Evolutionary conservation across 495 filamentous ascomycete species (phyloP), one percentile per base, ranked within the genome.

Genomic region (Hyphodiscus hymeniophilus): DNA sequence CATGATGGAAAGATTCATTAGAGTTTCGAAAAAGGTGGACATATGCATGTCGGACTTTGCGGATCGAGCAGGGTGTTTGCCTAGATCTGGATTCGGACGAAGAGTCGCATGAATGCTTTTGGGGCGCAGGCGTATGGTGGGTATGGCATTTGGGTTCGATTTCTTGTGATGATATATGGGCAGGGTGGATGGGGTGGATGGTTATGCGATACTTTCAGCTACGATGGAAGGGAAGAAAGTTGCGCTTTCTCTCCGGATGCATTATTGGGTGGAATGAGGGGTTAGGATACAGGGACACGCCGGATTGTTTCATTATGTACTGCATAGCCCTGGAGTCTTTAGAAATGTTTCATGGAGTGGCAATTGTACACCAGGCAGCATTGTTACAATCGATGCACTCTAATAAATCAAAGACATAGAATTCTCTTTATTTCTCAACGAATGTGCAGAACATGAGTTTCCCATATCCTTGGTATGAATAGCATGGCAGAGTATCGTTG

Each of bases 241-340:
- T 10, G 26, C 11, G 23, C 15, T 28, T 28, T 24, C 38, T 1
- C 18, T 43, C 23, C 23, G 18, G 42, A 31, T 43, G 42, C 17
- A 47, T 20, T 5, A 34, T 45, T 24, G 40, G 30, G 26, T 35
- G 20, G 40, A 45, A 23, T 33, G 26, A 33, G 16, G 40, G 45
- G 11, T 42, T 39, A 23, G 30, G 18, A 35, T 16, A 36, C 18
- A 33, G 36, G 18, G 32, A 30, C 7, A 28, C 24, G 48, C 39
- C 38, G 21, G 34, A 36, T 31, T 47, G 39, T 54, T 43, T 48
- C 22, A 26, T 22, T 38, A 33, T 41, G 12, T 13, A 30, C 32
- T 54, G 55, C 55, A 58, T 58, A 48, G 55, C 55, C 47, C 45
- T 26, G 55, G 55, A 54, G 55, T 58, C 45, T 17, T 39, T 35